phyloP scores from a whole-genome alignment of 495 filamentous ascomycete genomes.

The Halenospora varia region DNA sequence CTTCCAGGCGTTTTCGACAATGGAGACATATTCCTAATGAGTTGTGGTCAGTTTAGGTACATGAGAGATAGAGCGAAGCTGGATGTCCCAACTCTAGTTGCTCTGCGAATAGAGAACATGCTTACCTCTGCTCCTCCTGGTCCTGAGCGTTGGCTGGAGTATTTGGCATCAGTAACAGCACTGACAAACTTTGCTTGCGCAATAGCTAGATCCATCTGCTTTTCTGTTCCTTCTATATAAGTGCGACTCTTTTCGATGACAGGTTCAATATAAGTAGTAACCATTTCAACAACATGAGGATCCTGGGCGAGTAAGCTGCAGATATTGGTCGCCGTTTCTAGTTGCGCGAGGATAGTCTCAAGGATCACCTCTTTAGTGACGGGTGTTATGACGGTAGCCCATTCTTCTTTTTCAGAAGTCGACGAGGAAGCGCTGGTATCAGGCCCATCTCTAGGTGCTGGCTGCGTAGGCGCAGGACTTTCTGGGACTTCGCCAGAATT shows the following conservation, averaged over 20 bases:
- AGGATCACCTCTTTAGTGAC: slow-evolving; percentile 58
- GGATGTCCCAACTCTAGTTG: too few relatives aligned
- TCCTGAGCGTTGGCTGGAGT: too few relatives aligned
- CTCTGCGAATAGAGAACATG: too few relatives aligned
- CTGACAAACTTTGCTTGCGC: slow-evolving; percentile 49
- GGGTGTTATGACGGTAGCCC: slow-evolving; percentile 58
- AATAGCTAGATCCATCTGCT: slow-evolving; percentile 48
- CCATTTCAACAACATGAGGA: slow-evolving; percentile 29
- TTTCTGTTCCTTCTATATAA: slow-evolving; percentile 41
- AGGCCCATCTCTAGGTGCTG: background rate
- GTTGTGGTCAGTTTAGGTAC: too few relatives aligned
- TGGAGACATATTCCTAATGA: background rate
- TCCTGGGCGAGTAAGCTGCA: slow-evolving; percentile 43
- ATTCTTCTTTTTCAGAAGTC: slow-evolving; percentile 45
- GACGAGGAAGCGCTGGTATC: too few relatives aligned
- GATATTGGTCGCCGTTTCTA: slow-evolving; percentile 53
- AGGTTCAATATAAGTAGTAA: slow-evolving; percentile 49
- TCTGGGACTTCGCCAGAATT: too few relatives aligned
- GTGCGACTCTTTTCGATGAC: slow-evolving; percentile 41
- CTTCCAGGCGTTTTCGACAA: background rate
- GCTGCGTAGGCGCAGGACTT: too few relatives aligned
- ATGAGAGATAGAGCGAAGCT: too few relatives aligned
- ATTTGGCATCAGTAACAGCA: slow-evolving; percentile 52
- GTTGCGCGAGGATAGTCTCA: slow-evolving; percentile 59
- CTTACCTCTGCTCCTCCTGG: too few relatives aligned